phyloP scores from a whole-genome alignment of 2,329 filamentous ascomycete genomes.

The Samsoniella hepiali region DNA sequence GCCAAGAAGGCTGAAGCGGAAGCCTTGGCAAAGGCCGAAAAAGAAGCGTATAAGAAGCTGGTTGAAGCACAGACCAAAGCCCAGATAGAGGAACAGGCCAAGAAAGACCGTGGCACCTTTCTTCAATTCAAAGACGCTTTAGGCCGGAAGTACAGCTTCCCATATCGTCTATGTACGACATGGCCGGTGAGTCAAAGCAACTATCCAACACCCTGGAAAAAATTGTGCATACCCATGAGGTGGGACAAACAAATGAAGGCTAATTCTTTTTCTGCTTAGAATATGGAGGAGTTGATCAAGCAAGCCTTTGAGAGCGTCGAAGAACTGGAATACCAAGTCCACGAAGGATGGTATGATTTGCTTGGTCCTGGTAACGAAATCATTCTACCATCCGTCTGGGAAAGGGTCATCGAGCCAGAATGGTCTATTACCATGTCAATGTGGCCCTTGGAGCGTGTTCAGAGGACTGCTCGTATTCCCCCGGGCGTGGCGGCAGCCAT shows the following conservation, averaged over 20 bases:
- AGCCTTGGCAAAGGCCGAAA: slow-evolving; percentile 35
- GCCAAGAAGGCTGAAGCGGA: slow-evolving; percentile 34
- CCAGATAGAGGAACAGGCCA: slow-evolving; percentile 45
- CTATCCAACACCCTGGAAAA: not conserved
- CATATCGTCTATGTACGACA: slow-evolving; percentile 78
- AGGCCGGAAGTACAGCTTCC: slow-evolving; percentile 88
- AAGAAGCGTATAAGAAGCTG: slow-evolving; percentile 42
- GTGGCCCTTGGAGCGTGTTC: slow-evolving; percentile 50
- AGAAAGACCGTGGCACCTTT: slow-evolving; percentile 59
- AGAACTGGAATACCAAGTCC: slow-evolving; percentile 70
- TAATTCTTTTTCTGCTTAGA: slow-evolving; percentile 44
- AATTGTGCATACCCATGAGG: not conserved
- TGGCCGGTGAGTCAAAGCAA: slow-evolving; percentile 63
- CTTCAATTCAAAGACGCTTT: slow-evolving; percentile 92
- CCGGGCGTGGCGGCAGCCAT: slow-evolving; percentile 14
- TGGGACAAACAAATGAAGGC: not conserved
- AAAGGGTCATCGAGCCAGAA: slow-evolving; percentile 75
- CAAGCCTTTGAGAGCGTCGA: slow-evolving; percentile 81
- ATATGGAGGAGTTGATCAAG: slow-evolving; percentile 82
- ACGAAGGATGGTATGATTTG: slow-evolving; percentile 76
- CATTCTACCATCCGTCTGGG: slow-evolving; percentile 75
- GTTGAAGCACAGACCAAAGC: slow-evolving; percentile 55
- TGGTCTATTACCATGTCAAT: slow-evolving; percentile 53
- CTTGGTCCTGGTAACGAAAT: slow-evolving; percentile 78
- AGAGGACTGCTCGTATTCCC: not conserved